Evolutionary conservation across 176 grass and related monocot species (phyloP), one percentile per base, ranked within the genome.

Genomic region (Raddia distichophylla): DNA sequence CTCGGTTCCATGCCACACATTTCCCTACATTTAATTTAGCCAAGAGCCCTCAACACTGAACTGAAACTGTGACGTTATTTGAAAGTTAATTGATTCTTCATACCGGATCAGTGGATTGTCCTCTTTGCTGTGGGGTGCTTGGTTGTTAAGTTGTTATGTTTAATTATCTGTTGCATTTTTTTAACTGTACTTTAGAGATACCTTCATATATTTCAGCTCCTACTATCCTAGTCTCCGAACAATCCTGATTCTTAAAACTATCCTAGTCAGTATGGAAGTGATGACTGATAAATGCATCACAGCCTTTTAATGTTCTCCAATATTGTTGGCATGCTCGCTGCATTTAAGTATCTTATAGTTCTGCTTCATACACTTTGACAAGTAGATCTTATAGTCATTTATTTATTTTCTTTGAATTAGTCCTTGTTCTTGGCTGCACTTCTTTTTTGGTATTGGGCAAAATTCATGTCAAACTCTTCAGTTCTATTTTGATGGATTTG

Each of bases 361-460:
- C 58, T 33, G n/a, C 55, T 54, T 68, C 37, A 69, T 13, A 33
- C 67, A 43, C 44, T 83, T 77, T 66, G 58, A 64, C 43, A 83
- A 83, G 45, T 71, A 37, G 13, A 33, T 50, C 6, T 52, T 6
- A 15, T 6, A 10, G 64, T 5, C 19, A 72, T 16, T 17, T 33
- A 3, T 59, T 15, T 9, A 37, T 14, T 10, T 71, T 15, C 35
- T 11, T 32, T 74, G 15, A 60, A 53, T 8, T 34, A 33, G 16
- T 67, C 14, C 17, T 59, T 66, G 18, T 20, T 22, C 44, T 54
- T 53, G 46, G 18, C 49, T 59, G 15, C 17, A 5, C 13, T 33
- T 19, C 51, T 77, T 18, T 66, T 51, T 57, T 40, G 4, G 18
- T 75, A 33, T 37, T 1, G 15, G 18, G 5, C 58, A 34, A 63